These are phyloP conservation scores for Salix brachista DNA, from an alignment of 345 rosid species.

Conservation along the genomic window DNA sequence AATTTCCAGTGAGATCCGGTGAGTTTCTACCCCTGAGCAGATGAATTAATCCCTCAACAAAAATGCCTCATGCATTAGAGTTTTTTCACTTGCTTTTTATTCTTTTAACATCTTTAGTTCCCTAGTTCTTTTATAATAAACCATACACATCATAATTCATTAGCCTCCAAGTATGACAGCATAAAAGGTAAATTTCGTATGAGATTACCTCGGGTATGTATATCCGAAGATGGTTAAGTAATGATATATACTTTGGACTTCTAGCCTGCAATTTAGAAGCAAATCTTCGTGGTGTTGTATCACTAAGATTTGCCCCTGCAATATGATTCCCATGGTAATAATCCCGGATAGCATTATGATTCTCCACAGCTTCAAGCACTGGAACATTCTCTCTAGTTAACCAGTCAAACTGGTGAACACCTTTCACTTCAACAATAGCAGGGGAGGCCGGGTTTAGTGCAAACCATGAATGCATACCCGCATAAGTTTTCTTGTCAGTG, in stretches of 20 bases:
- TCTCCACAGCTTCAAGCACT: constrained; percentile 96
- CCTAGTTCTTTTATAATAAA: neutral
- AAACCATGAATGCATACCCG: constrained; percentile 99
- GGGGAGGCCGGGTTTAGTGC: constrained; percentile 83
- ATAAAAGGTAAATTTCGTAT: neutral
- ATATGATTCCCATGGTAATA: constrained; percentile 97
- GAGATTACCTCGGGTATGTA: constrained; percentile 88
- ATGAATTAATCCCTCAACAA: neutral
- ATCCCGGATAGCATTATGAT: constrained; percentile 69
- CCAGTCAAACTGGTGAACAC: constrained; percentile 99
- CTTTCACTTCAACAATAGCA: constrained; percentile 90
- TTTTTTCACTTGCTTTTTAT: neutral
- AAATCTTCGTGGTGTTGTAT: constrained; percentile 78
- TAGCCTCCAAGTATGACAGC: neutral
- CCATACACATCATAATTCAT: neutral
- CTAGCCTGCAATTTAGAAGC: constrained; percentile 96
- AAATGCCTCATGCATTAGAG: neutral
- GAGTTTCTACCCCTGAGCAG: neutral
- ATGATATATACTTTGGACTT: constrained; percentile 98
- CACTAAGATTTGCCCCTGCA: constrained; percentile 76
- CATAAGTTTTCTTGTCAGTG: constrained; percentile 97
- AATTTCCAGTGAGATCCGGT: neutral
- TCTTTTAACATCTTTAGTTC: neutral
- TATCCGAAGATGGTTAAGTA: constrained; percentile 97
- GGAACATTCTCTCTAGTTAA: constrained; percentile 98